Evolutionary conservation across 2,329 filamentous ascomycete genomes (phyloP), one percentile per base, ranked within the genome.

Genomic region (Aspergillaceae sp.): DNA sequence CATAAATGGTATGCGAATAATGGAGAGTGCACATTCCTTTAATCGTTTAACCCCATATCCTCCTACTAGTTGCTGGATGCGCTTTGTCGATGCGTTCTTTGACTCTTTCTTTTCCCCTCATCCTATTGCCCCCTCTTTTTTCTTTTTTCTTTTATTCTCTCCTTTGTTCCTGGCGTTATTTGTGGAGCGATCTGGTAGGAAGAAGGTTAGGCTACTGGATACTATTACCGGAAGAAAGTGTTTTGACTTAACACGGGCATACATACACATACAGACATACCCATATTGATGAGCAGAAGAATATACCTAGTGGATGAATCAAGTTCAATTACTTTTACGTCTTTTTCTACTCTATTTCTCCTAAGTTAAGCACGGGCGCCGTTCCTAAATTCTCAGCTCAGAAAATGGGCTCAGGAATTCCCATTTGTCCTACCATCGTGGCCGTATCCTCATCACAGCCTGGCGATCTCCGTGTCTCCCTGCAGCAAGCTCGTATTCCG

Each of bases 131-230:
- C 19, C 19, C 19, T 19, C 19, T 55, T 50, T 48, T 43, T 45
- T 50, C 46, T 56, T 56, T 47, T 56, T 44, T 55, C 51, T 53
- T 46, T 53, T 51, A 41, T 52, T 51, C 43, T 56, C 51, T 30
- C 54, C 50, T 56, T 54, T 62, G 50, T 58, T 56, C 55, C 51
- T 52, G 62, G 63, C 59, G 62, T 65, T 64, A 49, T 51, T 49
- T 48, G 50, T 51, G 54, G 55, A 56, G 53, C 56, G 55, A 58
- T 53, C 49, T 53, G 62, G 57, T 49, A 52, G 55, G 55, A 49
- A 55, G 56, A 57, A 56, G 51, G 47, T 49, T 55, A 56, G 56
- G 59, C 49, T 58, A 59, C 54, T 57, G 56, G 58, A 56, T 63
- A 56, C 57, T 52, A 50, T 10, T 38, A 38, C 19, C 53, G 43